Percentiles rank a stretch among this genome's conserved stretches.
phyloP scores from a whole-genome alignment of 2,329 filamentous ascomycete genomes.

The Esteya vermicola region DNA sequence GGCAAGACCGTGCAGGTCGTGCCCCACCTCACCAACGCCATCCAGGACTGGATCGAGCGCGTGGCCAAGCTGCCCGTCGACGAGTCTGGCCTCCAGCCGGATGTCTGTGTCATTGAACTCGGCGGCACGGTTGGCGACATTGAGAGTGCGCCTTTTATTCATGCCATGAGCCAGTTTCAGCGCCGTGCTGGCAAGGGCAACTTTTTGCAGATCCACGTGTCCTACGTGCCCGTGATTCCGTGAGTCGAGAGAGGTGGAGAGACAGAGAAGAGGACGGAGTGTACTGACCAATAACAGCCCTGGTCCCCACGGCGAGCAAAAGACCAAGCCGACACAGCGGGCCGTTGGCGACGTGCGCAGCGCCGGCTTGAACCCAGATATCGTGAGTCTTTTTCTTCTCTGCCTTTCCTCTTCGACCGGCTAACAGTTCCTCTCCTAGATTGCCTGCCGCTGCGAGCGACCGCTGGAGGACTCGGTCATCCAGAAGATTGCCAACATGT shows the following conservation, averaged over 20 bases:
- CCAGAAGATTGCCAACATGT: slow-evolving; percentile 78
- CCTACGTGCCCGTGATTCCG: slow-evolving; percentile 57
- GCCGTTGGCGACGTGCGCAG: slow-evolving; percentile 75
- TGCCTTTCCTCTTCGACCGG: not conserved
- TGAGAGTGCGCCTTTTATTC: slow-evolving; percentile 75
- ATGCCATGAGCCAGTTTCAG: slow-evolving; percentile 69
- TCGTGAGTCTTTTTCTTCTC: slow-evolving; percentile 30
- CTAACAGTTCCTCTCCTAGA: slow-evolving; percentile 29
- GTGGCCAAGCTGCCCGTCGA: slow-evolving; percentile 80
- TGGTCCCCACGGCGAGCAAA: slow-evolving; percentile 49
- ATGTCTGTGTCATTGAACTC: slow-evolving; percentile 71
- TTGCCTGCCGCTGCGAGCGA: slow-evolving; percentile 81
- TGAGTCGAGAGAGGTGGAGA: not conserved
- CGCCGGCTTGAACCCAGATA: slow-evolving; percentile 57
- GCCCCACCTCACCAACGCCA: slow-evolving; percentile 80
- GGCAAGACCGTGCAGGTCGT: slow-evolving; percentile 85
- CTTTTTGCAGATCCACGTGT: slow-evolving; percentile 81
- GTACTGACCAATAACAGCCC: slow-evolving; percentile 8
- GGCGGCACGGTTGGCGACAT: slow-evolving; percentile 64
- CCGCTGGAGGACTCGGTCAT: slow-evolving; percentile 61
- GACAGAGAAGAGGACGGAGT: no score
- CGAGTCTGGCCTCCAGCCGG: slow-evolving; percentile 65
- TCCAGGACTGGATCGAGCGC: slow-evolving; percentile 83
- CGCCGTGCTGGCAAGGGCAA: slow-evolving; percentile 60
- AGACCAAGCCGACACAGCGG: slow-evolving; percentile 94